phyloP scores from a whole-genome alignment of 225 moss, liverwort and hornwort species.

The Anthoceros angustus region DNA sequence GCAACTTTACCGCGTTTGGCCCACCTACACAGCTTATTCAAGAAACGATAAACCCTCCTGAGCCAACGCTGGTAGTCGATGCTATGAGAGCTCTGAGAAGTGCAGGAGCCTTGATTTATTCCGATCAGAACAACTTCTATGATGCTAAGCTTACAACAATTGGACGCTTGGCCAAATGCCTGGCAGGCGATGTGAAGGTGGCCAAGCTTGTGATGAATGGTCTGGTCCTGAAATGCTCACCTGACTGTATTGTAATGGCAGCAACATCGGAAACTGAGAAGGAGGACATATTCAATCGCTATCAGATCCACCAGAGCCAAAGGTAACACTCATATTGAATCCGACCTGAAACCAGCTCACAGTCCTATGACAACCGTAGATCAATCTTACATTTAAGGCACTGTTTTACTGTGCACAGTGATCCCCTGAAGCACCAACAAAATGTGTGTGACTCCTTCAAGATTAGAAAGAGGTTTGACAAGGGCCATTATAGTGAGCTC shows the following conservation, averaged over 20 bases:
- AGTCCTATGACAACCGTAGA: too few relatives aligned
- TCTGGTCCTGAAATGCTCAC: conserved; percentile 10
- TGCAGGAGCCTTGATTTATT: conserved; percentile 5
- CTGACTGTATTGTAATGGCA: conserved; percentile 17
- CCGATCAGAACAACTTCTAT: neutral
- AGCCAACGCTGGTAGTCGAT: neutral
- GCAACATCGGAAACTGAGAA: conserved; percentile 4
- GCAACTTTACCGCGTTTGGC: neutral
- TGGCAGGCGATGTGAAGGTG: conserved; percentile 3
- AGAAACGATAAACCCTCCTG: neutral
- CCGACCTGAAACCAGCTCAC: too few relatives aligned
- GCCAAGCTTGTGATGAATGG: conserved; percentile 13
- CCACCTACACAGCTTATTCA: neutral
- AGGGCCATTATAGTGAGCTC: conserved; percentile 10
- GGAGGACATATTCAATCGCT: conserved; percentile 9
- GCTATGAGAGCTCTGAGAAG: conserved; percentile 2
- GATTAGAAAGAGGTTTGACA: conserved; percentile 13
- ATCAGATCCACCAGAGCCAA: neutral
- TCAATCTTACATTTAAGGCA: too few relatives aligned
- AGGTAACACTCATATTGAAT: neutral
- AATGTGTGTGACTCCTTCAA: conserved; percentile 7
- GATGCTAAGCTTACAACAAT: conserved; percentile 8
- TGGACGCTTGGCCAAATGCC: conserved; percentile 9
- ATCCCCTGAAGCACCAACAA: conserved; percentile 8
- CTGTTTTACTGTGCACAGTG: neutral